Base-by-base conservation (phyloP, 2,329 filamentous ascomycete species). In the Fusarium sp. region DNA sequence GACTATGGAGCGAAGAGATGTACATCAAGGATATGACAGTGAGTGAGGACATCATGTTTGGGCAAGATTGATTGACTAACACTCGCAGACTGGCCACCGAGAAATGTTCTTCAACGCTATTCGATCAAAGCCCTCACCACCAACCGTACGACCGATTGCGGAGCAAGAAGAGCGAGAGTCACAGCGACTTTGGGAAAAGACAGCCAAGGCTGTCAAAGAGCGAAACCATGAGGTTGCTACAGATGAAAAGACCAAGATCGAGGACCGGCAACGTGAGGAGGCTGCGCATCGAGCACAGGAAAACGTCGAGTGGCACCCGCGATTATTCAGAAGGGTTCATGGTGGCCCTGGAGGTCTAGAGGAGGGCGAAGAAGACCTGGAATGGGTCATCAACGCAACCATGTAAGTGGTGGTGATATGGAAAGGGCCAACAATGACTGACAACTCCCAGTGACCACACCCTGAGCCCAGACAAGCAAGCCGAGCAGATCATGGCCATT, bases 1-100 rank as follows among this genome's bases (percentile, higher is more conserved):
- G 97, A 1, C 86, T 96, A 65, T 99, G 97, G 97, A 97, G 93
- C 76, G 94, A 94, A 66, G 94, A 98, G 82, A 99, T 99, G 96
- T 92, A 89, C 76, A 93, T 98, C 80, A 98, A 95, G 82, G 90
- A 98, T 80, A 81, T 95, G 72, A 90, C 90, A 81, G 94, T 95
- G 86, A 75, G 91, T 73, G 30, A 48, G 57, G 16, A 8, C 27
- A 11, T 16, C n/a, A n/a, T 6, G 13, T 6, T 18, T 10, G 30
- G 16, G 20, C 5, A 41, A 13, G 25, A 2, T 30, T 25, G 13
- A 14, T 39, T 43, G 27, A 37, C 72, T 70, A 69, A 65, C 54
- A 50, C 18, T 20, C 50, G 5, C 70, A 97, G 94, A 98, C 94
- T 59, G 94, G 95, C 50, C 93, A 97, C 77, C 97, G 94, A 81